Evolutionary conservation across 2,329 filamentous ascomycete species (phyloP).

Genomic region (Parasarocladium wereldwijsianum): DNA sequence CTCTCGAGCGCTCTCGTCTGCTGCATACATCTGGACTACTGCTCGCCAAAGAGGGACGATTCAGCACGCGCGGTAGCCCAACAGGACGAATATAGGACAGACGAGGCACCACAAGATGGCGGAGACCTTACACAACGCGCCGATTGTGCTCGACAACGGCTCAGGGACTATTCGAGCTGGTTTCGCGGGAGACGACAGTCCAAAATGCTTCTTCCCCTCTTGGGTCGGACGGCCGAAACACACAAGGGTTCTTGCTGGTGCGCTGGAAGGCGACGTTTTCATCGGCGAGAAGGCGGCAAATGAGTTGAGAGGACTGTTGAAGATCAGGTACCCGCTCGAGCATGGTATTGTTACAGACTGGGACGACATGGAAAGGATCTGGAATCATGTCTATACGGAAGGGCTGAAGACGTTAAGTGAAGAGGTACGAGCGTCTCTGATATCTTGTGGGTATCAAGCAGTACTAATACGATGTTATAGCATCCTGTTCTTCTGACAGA

Average conservation of each 20-base stretch:
- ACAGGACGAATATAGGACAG: too few relatives aligned
- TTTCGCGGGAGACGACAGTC: constrained; percentile 89
- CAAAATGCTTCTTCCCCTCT: constrained; percentile 94
- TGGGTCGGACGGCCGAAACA: constrained; percentile 96
- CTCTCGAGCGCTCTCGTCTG: too few relatives aligned
- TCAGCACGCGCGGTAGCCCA: too few relatives aligned
- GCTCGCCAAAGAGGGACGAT: too few relatives aligned
- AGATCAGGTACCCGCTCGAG: constrained; percentile 90
- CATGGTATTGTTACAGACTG: constrained; percentile 98
- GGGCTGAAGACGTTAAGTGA: constrained; percentile 94
- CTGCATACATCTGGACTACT: too few relatives aligned
- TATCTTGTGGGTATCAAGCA: not conserved
- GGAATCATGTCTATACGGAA: constrained; percentile 94
- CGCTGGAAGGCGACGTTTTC: constrained; percentile 91
- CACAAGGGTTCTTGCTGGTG: constrained; percentile 84
- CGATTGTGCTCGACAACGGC: constrained; percentile 97
- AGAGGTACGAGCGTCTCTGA: constrained; percentile 43
- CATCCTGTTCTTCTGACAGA: constrained; percentile 95
- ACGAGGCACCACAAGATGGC: constrained; percentile 28
- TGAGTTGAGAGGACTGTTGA: constrained; percentile 80
- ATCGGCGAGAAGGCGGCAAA: constrained; percentile 82
- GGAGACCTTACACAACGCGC: constrained; percentile 77
- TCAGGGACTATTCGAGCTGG: constrained; percentile 94
- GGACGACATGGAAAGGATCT: constrained; percentile 99
- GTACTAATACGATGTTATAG: too few relatives aligned